phyloP scores from a whole-genome alignment of 2,329 filamentous ascomycete genomes.

The Fusarium luffae region DNA sequence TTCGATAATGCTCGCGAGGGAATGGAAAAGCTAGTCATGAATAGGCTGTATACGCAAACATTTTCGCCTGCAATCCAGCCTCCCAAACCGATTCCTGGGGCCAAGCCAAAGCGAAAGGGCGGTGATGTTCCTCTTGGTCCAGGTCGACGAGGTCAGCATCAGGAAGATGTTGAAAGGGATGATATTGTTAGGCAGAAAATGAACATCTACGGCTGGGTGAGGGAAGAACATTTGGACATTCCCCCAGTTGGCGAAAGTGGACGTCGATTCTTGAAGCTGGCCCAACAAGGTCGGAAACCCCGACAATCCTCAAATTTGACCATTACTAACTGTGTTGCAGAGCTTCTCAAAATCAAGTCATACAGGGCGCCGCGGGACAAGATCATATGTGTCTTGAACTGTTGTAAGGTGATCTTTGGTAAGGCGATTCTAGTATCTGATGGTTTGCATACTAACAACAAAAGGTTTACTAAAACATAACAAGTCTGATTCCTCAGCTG shows the following conservation, averaged over 20 bases:
- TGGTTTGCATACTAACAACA: conserved; percentile 1
- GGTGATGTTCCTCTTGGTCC: conserved; percentile 77
- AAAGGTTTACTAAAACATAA: conserved; percentile 87
- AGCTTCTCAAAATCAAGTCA: conserved; percentile 94
- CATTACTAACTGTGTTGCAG: conserved; percentile 57
- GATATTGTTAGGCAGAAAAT: conserved; percentile 97
- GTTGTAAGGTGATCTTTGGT: conserved; percentile 99
- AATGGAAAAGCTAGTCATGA: conserved; percentile 99
- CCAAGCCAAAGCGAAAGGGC: conserved; percentile 74
- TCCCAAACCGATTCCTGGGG: conserved; percentile 76
- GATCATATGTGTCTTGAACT: conserved; percentile 97
- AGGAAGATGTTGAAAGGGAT: conserved; percentile 96
- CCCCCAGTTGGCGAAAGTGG: conserved; percentile 85
- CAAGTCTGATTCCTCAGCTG: conserved; percentile 93
- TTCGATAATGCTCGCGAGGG: conserved; percentile 98
- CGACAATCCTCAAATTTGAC: not conserved
- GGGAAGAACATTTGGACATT: conserved; percentile 93
- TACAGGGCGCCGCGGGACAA: conserved; percentile 98
- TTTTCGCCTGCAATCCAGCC: conserved; percentile 94
- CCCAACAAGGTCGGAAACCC: conserved; percentile 76
- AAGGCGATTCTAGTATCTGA: conserved; percentile 23
- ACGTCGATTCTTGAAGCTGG: conserved; percentile 85
- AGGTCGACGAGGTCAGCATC: conserved; percentile 92
- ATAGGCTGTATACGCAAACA: conserved; percentile 92
- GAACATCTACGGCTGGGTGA: conserved; percentile 94